Conservation (phyloP, 495 filamentous ascomycete genomes). For the Venustampulla echinocandica region DNA sequence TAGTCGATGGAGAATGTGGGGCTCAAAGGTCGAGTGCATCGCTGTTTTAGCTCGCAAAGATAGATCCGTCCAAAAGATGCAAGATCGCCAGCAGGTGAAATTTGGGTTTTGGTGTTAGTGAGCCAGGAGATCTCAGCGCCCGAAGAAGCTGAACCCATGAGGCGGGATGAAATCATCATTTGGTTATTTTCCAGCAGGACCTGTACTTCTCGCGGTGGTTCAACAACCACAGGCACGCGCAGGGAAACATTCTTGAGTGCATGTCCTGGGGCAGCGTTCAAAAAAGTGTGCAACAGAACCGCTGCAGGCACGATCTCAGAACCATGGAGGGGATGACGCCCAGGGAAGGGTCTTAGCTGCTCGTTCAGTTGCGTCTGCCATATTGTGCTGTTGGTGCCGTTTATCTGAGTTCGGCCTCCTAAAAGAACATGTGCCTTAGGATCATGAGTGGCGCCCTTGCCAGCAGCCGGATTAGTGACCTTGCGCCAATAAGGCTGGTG, state of each 20-base stretch:
- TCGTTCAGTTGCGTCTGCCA: constrained; percentile 25
- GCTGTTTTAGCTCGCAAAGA: constrained; percentile 16
- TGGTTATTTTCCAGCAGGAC: constrained; percentile 22
- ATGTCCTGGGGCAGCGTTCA: constrained; percentile 19
- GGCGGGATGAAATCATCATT: constrained; percentile 26
- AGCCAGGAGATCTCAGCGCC: constrained; percentile 27
- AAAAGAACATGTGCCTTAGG: constrained; percentile 28
- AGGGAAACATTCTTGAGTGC: constrained; percentile 8
- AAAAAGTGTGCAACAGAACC: constrained; percentile 32
- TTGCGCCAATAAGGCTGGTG: constrained; percentile 27
- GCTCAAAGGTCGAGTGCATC: constrained; percentile 13
- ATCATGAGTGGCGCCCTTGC: constrained; percentile 19
- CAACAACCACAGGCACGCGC: constrained; percentile 26
- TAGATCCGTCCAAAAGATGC: constrained; percentile 6
- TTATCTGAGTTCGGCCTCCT: constrained; percentile 23
- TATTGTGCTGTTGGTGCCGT: constrained; percentile 22
- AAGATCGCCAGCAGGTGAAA: constrained; percentile 2
- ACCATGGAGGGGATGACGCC: constrained; percentile 12
- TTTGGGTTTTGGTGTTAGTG: constrained; percentile 31
- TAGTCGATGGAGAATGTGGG: constrained; percentile 32
- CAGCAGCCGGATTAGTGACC: constrained; percentile 17
- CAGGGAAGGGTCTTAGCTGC: constrained; percentile 26
- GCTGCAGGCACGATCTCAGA: constrained; percentile 35
- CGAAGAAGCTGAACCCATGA: constrained; percentile 16
- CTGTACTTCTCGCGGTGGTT: constrained; percentile 29